These are phyloP conservation scores for Trichoderma citrinoviride DNA, from an alignment of 2,329 filamentous ascomycete genomes.

Conservation along the genomic window DNA sequence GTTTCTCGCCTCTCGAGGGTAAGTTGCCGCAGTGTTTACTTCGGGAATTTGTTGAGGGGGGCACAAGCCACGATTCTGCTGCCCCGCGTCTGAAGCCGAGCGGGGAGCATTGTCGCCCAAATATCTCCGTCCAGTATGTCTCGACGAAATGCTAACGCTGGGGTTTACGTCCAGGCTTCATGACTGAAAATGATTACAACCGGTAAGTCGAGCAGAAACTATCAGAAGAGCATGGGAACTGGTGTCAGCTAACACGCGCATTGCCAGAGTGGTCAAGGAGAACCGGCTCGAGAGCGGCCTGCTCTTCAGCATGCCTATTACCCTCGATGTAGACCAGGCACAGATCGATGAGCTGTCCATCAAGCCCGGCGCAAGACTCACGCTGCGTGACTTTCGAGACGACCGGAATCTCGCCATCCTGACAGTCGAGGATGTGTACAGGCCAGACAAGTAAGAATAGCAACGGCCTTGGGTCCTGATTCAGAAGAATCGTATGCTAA, in stretches of 20 bases:
- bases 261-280: slow-evolving; percentile 75
- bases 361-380: slow-evolving; percentile 77
- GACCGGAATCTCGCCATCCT: slow-evolving; percentile 95
- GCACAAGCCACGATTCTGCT: not conserved
- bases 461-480: slow-evolving; percentile 17
- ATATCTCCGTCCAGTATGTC: not conserved
- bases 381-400: slow-evolving; percentile 92
- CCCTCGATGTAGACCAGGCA: slow-evolving; percentile 76
- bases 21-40: slow-evolving; percentile 28
- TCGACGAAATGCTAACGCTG: not conserved
- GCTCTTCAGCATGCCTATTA: slow-evolving; percentile 97
- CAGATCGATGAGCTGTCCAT: slow-evolving; percentile 72
- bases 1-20: slow-evolving; percentile 98
- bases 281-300: slow-evolving; percentile 83
- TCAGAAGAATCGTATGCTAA: not conserved
- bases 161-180: slow-evolving; percentile 65
- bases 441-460: slow-evolving; percentile 77
- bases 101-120: not conserved
- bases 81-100: not conserved
- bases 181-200: slow-evolving; percentile 97
- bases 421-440: slow-evolving; percentile 93
- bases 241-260: not conserved
- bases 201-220: slow-evolving; percentile 53
- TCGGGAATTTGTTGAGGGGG: not conserved
- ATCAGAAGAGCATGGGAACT: not conserved